phyloP scores from a whole-genome alignment of 1,284 basidiomycete species.

The Athelia sp. region DNA sequence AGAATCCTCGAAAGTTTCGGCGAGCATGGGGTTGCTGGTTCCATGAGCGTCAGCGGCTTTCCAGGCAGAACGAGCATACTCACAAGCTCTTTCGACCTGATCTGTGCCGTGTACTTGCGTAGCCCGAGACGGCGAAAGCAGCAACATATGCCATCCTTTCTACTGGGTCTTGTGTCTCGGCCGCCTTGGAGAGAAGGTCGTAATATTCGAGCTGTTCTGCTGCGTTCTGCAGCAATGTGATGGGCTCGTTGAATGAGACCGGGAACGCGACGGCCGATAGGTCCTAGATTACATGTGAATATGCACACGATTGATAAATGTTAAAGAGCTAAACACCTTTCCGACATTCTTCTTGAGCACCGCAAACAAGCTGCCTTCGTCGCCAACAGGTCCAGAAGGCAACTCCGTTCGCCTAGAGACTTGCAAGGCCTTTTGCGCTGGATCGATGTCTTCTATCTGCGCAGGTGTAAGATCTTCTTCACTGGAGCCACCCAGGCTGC shows the following conservation, averaged over 20 bases:
- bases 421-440: constrained; percentile 19
- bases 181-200: constrained; percentile 65
- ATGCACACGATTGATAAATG: neutral
- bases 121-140: constrained; percentile 81
- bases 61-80: constrained; percentile 24
- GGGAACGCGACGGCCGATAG: constrained; percentile 82
- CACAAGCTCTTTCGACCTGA: constrained; percentile 86
- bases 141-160: constrained; percentile 76
- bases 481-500: neutral
- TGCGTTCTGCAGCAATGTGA: constrained; percentile 74
- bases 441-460: constrained; percentile 8
- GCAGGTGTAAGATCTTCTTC: constrained; percentile 6
- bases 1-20: constrained; percentile 83
- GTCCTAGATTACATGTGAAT: constrained; percentile 46
- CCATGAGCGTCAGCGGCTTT: constrained; percentile 4
- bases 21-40: constrained; percentile 78
- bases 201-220: constrained; percentile 86
- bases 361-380: constrained; percentile 84
- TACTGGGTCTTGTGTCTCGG: constrained; percentile 52
- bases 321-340: constrained; percentile 45
- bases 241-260: constrained; percentile 85
- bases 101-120: constrained; percentile 76
- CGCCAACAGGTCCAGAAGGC: constrained; percentile 63
- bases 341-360: constrained; percentile 92
- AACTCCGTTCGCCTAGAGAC: constrained; percentile 57